These are phyloP conservation scores for Drechslerella coelobrocha DNA, from an alignment of 2,329 filamentous ascomycete genomes.

Conservation along the genomic window DNA sequence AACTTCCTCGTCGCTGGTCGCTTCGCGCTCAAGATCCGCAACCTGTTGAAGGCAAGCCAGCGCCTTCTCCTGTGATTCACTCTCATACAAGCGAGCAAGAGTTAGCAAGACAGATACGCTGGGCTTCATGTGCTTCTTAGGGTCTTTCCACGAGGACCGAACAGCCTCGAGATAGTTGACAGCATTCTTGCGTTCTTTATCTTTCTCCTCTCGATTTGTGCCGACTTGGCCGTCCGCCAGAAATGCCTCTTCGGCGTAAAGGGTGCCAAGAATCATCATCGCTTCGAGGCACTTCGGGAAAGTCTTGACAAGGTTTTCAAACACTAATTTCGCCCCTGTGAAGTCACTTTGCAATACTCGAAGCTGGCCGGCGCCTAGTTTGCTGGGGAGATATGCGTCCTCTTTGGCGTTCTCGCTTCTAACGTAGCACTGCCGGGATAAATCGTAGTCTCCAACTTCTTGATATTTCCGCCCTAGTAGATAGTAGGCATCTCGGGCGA, in stretches of 20 bases:
- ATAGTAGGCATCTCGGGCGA: conserved; percentile 98
- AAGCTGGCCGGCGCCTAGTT: conserved; percentile 91
- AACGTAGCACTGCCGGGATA: conserved; percentile 84
- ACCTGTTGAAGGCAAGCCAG: conserved; percentile 90
- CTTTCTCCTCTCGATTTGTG: conserved; percentile 83
- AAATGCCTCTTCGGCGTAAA: conserved; percentile 95
- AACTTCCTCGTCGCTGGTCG: conserved; percentile 69
- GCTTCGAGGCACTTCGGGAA: conserved; percentile 69
- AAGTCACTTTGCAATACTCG: conserved; percentile 59
- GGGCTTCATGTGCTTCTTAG: conserved; percentile 79
- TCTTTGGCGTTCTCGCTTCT: conserved; percentile 91
- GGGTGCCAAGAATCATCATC: conserved; percentile 86
- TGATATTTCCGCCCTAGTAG: conserved; percentile 90
- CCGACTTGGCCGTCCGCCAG: conserved; percentile 65
- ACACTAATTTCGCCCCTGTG: conserved; percentile 86
- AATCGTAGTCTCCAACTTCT: conserved; percentile 74
- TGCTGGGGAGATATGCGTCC: conserved; percentile 87
- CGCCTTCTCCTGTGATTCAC: conserved; percentile 83
- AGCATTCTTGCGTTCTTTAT: conserved; percentile 82
- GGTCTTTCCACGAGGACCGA: conserved; percentile 86
- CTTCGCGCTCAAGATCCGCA: conserved; percentile 83
- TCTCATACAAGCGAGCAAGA: conserved; percentile 87
- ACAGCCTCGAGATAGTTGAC: conserved; percentile 83
- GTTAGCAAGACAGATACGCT: conserved; percentile 91
- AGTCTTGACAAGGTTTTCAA: conserved; percentile 93